Evolutionary conservation across 768 basidiomycete genomes (phyloP).

Genomic region (Suillus discolor): DNA sequence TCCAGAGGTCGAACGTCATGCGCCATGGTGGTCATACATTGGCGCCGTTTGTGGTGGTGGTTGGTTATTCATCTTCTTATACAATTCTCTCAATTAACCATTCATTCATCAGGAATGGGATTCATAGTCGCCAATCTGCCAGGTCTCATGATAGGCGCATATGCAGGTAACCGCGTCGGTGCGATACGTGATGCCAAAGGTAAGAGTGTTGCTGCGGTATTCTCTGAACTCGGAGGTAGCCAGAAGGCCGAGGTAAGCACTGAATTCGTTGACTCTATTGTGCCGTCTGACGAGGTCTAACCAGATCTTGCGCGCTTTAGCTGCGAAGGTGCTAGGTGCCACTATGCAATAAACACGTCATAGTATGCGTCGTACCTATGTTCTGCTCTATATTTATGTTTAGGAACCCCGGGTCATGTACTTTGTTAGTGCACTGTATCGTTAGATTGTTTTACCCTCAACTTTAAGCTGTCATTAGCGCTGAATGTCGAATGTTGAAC

Average conservation of each 20-base stretch:
- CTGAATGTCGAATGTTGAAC: not conserved
- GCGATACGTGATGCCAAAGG: conserved; percentile 94
- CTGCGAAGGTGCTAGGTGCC: conserved; percentile 81
- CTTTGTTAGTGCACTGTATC: not conserved
- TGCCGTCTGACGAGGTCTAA: conserved; percentile 1
- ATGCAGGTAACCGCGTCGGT: conserved; percentile 89
- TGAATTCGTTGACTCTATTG: not conserved
- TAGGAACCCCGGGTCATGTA: not conserved
- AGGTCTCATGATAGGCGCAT: conserved; percentile 82
- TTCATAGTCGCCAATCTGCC: conserved; percentile 75
- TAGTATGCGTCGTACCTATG: not conserved
- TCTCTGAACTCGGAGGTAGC: conserved; percentile 67
- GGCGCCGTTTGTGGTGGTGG: conserved; percentile 73
- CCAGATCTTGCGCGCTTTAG: conserved; percentile 80
- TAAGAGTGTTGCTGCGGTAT: conserved; percentile 89
- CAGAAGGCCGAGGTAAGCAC: conserved; percentile 83
- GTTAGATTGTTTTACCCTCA: not conserved
- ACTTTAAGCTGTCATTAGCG: not conserved
- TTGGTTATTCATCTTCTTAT: conserved; percentile 19
- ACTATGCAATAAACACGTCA: conserved; percentile 34
- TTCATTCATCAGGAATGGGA: conserved; percentile 44
- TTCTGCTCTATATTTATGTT: not conserved
- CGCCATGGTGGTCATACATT: conserved; percentile 75
- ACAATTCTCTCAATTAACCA: conserved; percentile 29
- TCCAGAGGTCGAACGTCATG: conserved; percentile 75